Conservation (phyloP, 306 rosid species). For the Pyrus betulifolia region DNA sequence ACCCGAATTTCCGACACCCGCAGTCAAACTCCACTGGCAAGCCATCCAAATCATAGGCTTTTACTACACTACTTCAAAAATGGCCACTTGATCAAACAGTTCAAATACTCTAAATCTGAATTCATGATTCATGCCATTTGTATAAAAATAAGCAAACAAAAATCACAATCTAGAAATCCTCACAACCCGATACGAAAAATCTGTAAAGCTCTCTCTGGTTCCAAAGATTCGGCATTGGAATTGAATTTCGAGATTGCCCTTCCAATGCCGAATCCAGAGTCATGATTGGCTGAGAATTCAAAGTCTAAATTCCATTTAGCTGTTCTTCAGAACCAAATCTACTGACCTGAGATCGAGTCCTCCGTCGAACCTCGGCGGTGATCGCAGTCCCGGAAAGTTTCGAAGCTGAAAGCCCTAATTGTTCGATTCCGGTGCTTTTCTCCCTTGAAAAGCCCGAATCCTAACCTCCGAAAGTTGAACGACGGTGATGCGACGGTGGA, state of each 20-base stretch:
- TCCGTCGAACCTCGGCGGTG: background rate
- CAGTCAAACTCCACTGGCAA: background rate
- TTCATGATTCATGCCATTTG: background rate
- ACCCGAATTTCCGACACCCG: background rate
- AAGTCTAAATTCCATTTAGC: background rate
- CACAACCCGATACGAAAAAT: background rate
- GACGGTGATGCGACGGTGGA: background rate
- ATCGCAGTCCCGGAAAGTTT: background rate
- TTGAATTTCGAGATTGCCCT: background rate
- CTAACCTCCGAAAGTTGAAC: background rate
- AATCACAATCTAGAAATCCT: background rate
- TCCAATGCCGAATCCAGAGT: background rate
- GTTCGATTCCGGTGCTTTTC: background rate
- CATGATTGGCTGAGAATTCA: no score
- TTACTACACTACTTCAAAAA: background rate
- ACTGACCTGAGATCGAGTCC: slow-evolving; percentile 5
- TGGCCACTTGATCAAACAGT: background rate
- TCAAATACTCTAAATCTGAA: background rate
- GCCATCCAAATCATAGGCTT: background rate
- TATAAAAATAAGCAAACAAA: background rate
- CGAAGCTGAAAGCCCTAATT: background rate
- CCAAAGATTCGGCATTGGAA: background rate
- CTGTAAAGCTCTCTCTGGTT: background rate
- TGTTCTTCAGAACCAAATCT: background rate
- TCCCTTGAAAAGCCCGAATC: background rate